Base-by-base conservation (phyloP, 495 filamentous ascomycete genomes). In the Talaromyces stipitatus region DNA sequence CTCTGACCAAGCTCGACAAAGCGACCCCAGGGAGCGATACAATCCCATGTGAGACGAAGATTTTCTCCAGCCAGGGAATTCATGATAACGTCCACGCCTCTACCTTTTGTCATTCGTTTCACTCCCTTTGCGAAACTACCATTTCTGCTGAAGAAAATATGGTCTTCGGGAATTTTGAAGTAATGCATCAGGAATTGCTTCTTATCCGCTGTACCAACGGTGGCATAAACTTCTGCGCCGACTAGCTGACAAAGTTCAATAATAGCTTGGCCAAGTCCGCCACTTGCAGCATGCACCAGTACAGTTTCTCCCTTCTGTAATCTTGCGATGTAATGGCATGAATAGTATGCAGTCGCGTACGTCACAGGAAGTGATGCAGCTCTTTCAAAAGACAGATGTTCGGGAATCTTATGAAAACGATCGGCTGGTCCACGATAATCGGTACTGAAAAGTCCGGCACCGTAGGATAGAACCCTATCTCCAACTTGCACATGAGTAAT, bases 181-280 rank as follows among this genome's bases (percentile, higher is more conserved):
- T 72, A 64, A 18, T 70, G 62, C 24, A 71, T 68, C 8, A 89
- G 65, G 10, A 83, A 67, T 3, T 72, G 58, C 47, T 75, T 75
- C 67, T 86, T 82, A 33, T 79, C 75, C 0, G 67, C 54, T 6
- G 70, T 75, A 0, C 79, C 75, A 1, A 83, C 84, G 0, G 83
- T 86, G 0, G 71, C 78, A 64, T 78, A 86, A 16, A 88, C 70
- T 56, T 83, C 76, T 4, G 82, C 81, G 1, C 80, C 80, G 14
- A 80, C 56, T 60, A n/a, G n/a, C n/a, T n/a, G n/a, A n/a, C n/a
- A n/a, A n/a, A n/a, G n/a, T n/a, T n/a, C n/a, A n/a, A n/a, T n/a
- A n/a, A n/a, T n/a, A n/a, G n/a, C n/a, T n/a, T n/a, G n/a, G n/a
- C n/a, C n/a, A n/a, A n/a, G n/a, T n/a, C n/a, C n/a, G n/a, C n/a